Evolutionary conservation across 2,329 filamentous ascomycete species (phyloP), one percentile per base, ranked within the genome.

Genomic region (Pseudogymnoascus sp.): DNA sequence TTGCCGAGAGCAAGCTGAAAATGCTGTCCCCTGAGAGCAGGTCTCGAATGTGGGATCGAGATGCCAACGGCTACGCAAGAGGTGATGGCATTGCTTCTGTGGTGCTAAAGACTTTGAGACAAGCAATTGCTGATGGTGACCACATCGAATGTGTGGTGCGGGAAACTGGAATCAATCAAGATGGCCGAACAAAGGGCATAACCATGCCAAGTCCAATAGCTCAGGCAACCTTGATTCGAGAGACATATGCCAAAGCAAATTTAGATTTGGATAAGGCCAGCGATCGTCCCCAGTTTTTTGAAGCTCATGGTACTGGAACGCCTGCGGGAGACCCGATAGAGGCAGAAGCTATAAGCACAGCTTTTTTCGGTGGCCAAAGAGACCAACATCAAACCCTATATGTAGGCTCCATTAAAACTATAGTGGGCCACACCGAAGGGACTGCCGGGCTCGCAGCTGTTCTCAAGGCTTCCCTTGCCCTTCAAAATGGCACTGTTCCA

Each of bases 271-370:
- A 79, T 57, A 64, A 72, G 0, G 54, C 0, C 64, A 65, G 4
- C 67, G 72, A 76, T 43, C 71, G 71, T 6, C 76, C 74, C 60
- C 76, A 78, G 63, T 78, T 75, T 71, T 81, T 78, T 50, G 76
- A 79, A 62, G 75, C 75, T 0, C 77, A 79, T 60, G 66, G 57
- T 16, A 58, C 57, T n/a, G 28, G 35, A 25, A 38, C 34, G n/a
- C 35, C 22, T 9, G 38, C 39, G n/a, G 65, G 65, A 11, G 65
- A 67, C 62, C 65, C 65, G 5, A 14, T 59, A 2, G 64, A 65
- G 39, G 6, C 41, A 8, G 32, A 28, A 20, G 63, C 64, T 4
- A 60, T 65, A 20, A 39, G 16, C 16, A 18, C 16, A 20, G 37
- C 37, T n/a, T 39, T 39, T 20, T 39, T 39, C 16, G 37, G 37